phyloP scores from a whole-genome alignment of 371 early-diverging fungal genomes.

The Paraphysoderma sedebokerense region DNA sequence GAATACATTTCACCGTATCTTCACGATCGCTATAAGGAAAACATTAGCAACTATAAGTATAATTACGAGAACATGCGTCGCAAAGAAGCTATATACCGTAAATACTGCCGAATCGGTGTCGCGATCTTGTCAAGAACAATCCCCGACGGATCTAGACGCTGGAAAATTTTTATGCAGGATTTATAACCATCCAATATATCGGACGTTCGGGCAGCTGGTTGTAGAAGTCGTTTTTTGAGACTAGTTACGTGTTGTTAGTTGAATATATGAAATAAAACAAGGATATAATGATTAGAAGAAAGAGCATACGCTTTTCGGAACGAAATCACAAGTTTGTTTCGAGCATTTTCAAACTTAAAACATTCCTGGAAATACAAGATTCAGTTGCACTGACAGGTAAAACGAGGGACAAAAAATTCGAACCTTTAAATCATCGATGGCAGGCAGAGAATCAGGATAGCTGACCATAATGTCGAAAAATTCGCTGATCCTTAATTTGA shows the following conservation, averaged over 20 bases:
- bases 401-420: constrained; percentile 7
- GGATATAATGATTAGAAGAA: not conserved
- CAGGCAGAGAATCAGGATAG: constrained; percentile 29
- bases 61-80: not conserved
- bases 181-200: constrained; percentile 42
- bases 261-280: not conserved
- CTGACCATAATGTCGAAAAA: constrained; percentile 44
- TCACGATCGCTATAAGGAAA: constrained; percentile 17
- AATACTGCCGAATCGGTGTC: constrained; percentile 25
- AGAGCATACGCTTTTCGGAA: constrained; percentile 12
- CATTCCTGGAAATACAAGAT: not conserved
- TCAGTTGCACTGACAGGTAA: not conserved
- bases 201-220: constrained; percentile 35
- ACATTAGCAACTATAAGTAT: not conserved
- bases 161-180: constrained; percentile 29
- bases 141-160: constrained; percentile 36
- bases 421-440: constrained; percentile 25
- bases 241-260: constrained; percentile 7
- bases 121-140: constrained; percentile 32
- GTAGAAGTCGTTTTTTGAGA: constrained; percentile 31
- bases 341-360: constrained; percentile 2
- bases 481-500: constrained; percentile 31
- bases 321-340: constrained; percentile 9
- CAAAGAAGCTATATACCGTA: constrained; percentile 10
- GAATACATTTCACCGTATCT: constrained; percentile 36